phyloP scores from a whole-genome alignment of 805 yeast genomes.

The Ogataea corticis region DNA sequence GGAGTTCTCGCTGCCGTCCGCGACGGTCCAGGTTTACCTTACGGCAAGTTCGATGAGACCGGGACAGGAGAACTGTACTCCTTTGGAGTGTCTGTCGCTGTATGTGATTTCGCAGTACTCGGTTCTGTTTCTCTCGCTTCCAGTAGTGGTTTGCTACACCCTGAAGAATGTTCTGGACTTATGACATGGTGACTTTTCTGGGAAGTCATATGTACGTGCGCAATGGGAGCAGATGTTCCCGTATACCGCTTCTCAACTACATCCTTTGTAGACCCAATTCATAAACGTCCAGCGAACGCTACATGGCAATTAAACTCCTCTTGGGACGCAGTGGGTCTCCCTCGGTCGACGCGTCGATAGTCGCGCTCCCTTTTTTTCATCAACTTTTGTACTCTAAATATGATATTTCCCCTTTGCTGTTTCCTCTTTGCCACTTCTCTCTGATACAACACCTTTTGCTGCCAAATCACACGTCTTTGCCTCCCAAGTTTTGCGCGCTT shows the following conservation, averaged over 20 bases:
- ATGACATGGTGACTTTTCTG: too few relatives aligned
- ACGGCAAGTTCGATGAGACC: conserved; percentile 60
- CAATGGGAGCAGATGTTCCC: too few relatives aligned
- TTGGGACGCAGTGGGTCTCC: too few relatives aligned
- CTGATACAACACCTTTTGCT: too few relatives aligned
- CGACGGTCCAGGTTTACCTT: conserved; percentile 58
- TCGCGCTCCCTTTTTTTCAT: conserved; percentile 4
- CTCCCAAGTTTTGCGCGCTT: too few relatives aligned
- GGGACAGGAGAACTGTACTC: conserved; percentile 41
- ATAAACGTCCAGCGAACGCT: too few relatives aligned
- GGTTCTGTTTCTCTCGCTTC: conserved; percentile 46
- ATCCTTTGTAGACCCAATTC: too few relatives aligned
- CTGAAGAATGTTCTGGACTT: conserved; percentile 31
- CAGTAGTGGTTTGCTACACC: conserved; percentile 50
- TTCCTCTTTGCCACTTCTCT: not conserved
- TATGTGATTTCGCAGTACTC: conserved; percentile 50
- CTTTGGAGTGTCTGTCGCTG: conserved; percentile 57
- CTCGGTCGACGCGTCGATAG: conserved; percentile 14
- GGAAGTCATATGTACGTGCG: too few relatives aligned
- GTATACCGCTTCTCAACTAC: too few relatives aligned
- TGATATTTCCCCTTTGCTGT: not conserved
- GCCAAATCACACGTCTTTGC: too few relatives aligned
- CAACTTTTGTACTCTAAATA: not conserved
- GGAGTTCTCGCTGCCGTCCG: conserved; percentile 55
- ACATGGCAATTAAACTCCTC: too few relatives aligned